Conservation (phyloP, 805 yeast species). For the Yarrowia sp. region DNA sequence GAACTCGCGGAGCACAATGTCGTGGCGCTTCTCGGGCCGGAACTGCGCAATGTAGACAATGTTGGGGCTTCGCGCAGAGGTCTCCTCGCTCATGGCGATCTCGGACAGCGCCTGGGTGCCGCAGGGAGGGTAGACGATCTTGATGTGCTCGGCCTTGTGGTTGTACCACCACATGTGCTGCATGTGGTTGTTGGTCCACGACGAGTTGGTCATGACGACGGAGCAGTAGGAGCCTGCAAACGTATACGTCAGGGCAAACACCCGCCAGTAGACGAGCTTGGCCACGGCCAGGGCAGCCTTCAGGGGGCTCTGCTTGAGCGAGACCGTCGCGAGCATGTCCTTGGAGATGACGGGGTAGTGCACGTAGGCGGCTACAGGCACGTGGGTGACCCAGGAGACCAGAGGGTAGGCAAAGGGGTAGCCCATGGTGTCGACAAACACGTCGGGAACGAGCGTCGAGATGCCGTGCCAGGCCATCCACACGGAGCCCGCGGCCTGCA, state of each 20-base stretch:
- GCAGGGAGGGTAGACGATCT: conserved; percentile 84
- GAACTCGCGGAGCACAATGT: conserved; percentile 63
- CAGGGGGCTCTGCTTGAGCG: conserved; percentile 35
- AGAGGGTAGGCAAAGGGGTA: conserved; percentile 82
- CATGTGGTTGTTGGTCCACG: conserved; percentile 89
- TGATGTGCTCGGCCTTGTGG: conserved; percentile 39
- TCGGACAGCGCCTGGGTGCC: conserved; percentile 57
- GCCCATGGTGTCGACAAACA: conserved; percentile 95
- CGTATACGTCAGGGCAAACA: conserved; percentile 61
- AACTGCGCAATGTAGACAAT: conserved; percentile 81
- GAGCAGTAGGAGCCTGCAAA: conserved; percentile 65
- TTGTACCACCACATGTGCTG: conserved; percentile 57
- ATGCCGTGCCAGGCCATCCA: conserved; percentile 70
- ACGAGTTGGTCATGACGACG: conserved; percentile 71
- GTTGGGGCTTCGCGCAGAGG: conserved; percentile 32
- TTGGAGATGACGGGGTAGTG: conserved; percentile 89
- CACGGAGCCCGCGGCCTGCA: conserved; percentile 83
- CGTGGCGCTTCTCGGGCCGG: conserved; percentile 92
- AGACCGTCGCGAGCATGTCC: conserved; percentile 75
- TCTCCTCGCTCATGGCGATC: conserved; percentile 32
- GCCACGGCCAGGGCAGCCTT: conserved; percentile 28
- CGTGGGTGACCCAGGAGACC: conserved; percentile 52
- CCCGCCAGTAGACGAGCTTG: conserved; percentile 60
- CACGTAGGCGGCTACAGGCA: conserved; percentile 85
- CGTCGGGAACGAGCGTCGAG: conserved; percentile 67